Evolutionary conservation across 1,284 basidiomycete genomes (phyloP).

Genomic region (Irpex rosettiformis): DNA sequence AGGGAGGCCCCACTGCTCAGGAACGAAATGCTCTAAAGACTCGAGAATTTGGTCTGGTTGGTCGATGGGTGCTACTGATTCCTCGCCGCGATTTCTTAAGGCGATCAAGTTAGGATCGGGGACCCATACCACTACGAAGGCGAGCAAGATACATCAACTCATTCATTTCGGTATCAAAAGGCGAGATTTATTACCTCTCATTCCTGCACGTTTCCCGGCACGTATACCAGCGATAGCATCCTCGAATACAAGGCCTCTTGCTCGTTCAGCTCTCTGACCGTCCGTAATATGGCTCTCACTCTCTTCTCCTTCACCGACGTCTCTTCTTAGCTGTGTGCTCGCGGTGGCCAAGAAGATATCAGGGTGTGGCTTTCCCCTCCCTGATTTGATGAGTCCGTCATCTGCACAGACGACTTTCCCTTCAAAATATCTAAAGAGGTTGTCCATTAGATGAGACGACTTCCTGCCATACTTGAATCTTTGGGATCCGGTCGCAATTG

Average conservation of each 20-base stretch:
- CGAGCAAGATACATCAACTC: not conserved
- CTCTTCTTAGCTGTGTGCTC: conserved; percentile 45
- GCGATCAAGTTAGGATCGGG: conserved; percentile 62
- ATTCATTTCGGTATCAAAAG: not conserved
- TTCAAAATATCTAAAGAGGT: conserved; percentile 41
- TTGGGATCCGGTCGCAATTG: conserved; percentile 70
- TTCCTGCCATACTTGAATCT: conserved; percentile 65
- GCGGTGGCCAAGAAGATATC: conserved; percentile 76
- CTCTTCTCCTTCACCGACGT: conserved; percentile 44
- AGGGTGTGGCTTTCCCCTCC: conserved; percentile 63
- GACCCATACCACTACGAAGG: conserved; percentile 46
- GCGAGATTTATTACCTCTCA: conserved; percentile 62
- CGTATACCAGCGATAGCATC: conserved; percentile 71
- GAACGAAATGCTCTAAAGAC: conserved; percentile 67
- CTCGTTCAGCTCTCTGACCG: conserved; percentile 44
- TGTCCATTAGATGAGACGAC: conserved; percentile 49
- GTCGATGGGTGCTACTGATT: conserved; percentile 26
- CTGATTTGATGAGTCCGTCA: conserved; percentile 41
- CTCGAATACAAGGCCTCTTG: conserved; percentile 71
- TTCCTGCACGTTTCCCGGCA: conserved; percentile 74
- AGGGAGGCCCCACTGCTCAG: conserved; percentile 76
- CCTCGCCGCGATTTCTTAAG: conserved; percentile 26
- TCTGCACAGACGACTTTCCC: conserved; percentile 66
- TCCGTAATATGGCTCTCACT: conserved; percentile 29
- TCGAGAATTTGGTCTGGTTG: conserved; percentile 50